These are phyloP conservation scores for Myriangium duriaei DNA, from an alignment of 2,329 filamentous ascomycete genomes.

Conservation along the genomic window DNA sequence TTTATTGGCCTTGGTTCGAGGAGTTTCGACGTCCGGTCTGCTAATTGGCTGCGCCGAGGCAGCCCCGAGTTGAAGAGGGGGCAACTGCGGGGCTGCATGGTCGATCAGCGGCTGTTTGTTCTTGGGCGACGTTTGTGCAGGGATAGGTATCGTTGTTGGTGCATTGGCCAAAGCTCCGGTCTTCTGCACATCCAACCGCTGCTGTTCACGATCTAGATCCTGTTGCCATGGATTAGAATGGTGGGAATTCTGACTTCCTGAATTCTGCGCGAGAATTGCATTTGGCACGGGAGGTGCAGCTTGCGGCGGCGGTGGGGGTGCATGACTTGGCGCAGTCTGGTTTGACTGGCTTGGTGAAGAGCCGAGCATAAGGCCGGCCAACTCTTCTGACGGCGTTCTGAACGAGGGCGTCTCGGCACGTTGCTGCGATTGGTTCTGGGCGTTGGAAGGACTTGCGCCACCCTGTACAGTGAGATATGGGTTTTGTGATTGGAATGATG, in stretches of 20 bases:
- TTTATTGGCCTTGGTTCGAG: slow-evolving; percentile 26
- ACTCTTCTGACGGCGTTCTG: slow-evolving; percentile 28
- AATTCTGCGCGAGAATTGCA: slow-evolving; percentile 1
- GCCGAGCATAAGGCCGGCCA: slow-evolving; percentile 26
- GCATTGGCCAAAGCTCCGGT: slow-evolving; percentile 17
- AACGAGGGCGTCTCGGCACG: slow-evolving; percentile 31
- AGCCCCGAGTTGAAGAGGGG: slow-evolving; percentile 1
- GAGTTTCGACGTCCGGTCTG: slow-evolving; percentile 25
- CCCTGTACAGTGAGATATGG: slow-evolving; percentile 30
- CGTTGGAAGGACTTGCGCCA: slow-evolving; percentile 11
- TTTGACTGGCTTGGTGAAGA: background rate
- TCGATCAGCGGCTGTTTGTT: slow-evolving; percentile 1
- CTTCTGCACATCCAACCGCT: slow-evolving; percentile 12
- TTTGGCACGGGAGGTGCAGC: background rate
- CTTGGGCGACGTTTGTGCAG: slow-evolving; percentile 9
- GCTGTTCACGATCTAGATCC: slow-evolving; percentile 16
- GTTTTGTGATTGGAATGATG: slow-evolving; percentile 29
- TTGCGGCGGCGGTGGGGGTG: slow-evolving; percentile 1
- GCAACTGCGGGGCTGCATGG: background rate
- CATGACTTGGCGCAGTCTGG: background rate
- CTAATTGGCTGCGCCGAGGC: slow-evolving; percentile 12
- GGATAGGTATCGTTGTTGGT: slow-evolving; percentile 13
- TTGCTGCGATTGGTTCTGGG: slow-evolving; percentile 15
- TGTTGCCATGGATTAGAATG: slow-evolving; percentile 11
- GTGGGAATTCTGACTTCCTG: slow-evolving; percentile 14